phyloP scores from a whole-genome alignment of 805 yeast species.

The Priceomyces castillae region DNA sequence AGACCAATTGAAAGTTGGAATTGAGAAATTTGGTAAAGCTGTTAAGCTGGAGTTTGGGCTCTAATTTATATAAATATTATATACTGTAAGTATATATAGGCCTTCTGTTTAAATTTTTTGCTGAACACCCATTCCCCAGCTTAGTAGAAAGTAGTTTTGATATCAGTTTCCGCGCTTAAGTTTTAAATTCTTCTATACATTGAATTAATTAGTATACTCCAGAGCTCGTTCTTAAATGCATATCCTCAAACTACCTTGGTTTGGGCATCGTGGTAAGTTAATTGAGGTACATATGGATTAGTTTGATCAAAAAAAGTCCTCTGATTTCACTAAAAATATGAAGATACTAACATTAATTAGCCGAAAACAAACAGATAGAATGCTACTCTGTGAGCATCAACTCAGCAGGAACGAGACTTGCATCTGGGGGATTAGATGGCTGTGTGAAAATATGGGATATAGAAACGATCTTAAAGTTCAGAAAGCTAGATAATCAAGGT shows the following conservation, averaged over 20 bases:
- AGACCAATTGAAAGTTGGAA: slow-evolving; percentile 57
- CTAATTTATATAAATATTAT: slow-evolving; percentile 5
- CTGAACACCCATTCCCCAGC: too few relatives aligned
- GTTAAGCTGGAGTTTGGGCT: slow-evolving; percentile 54
- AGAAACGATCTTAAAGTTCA: slow-evolving; percentile 48
- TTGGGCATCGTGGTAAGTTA: slow-evolving; percentile 41
- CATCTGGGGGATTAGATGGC: slow-evolving; percentile 92
- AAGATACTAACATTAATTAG: slow-evolving; percentile 38
- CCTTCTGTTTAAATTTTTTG: too few relatives aligned
- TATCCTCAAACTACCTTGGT: slow-evolving; percentile 44
- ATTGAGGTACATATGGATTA: too few relatives aligned
- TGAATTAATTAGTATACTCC: not conserved
- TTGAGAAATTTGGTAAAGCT: slow-evolving; percentile 67
- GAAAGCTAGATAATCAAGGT: slow-evolving; percentile 14
- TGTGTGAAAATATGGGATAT: slow-evolving; percentile 88
- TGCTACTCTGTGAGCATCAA: slow-evolving; percentile 81
- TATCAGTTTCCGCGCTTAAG: not conserved
- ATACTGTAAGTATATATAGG: too few relatives aligned
- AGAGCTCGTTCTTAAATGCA: slow-evolving; percentile 22
- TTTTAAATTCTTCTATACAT: not conserved
- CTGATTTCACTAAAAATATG: not conserved
- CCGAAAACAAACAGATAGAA: slow-evolving; percentile 77
- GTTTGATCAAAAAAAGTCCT: too few relatives aligned
- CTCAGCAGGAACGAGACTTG: slow-evolving; percentile 79
- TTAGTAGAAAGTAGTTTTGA: not conserved